Evolutionary conservation across 2,329 filamentous ascomycete species (phyloP).

Genomic region (Fusarium bactridioides): DNA sequence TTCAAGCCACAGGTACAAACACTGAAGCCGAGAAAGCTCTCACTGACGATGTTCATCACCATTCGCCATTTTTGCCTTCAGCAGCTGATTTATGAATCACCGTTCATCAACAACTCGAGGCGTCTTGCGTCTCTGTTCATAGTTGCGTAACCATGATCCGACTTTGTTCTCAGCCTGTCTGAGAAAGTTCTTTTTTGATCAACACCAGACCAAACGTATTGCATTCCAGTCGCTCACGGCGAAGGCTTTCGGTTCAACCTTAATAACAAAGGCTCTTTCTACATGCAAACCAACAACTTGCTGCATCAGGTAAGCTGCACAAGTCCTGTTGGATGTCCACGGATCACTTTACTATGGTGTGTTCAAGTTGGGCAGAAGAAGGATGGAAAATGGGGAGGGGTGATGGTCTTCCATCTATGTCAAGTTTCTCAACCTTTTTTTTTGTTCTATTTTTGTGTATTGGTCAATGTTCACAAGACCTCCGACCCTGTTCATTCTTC

Average conservation of each 20-base stretch:
- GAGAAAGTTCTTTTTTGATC: not conserved
- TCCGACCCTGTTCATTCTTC: not conserved
- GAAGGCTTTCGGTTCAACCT: not conserved
- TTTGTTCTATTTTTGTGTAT: not conserved
- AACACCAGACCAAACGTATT: not conserved
- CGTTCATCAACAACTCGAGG: not conserved
- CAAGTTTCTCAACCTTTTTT: not conserved
- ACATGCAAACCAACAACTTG: not conserved
- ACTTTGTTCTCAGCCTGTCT: not conserved
- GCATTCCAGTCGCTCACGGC: not conserved
- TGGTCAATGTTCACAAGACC: not conserved
- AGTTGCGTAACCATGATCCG: not conserved
- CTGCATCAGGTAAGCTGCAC: not conserved
- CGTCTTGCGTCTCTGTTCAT: not conserved
- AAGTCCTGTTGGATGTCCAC: not conserved
- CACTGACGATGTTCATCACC: not conserved
- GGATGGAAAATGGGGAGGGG: not conserved
- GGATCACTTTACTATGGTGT: no score
- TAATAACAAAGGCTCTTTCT: not conserved
- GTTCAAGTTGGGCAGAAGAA: not conserved
- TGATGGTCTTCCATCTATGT: not conserved
- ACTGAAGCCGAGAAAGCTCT: not conserved
- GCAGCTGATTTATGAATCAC: not conserved
- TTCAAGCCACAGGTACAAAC: not conserved
- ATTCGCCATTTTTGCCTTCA: not conserved